A percentile compares a stretch with the other conserved stretches of the same genome.
phyloP scores from a whole-genome alignment of 1,139 yeast genomes.

The Blastobotrys aristatus region DNA sequence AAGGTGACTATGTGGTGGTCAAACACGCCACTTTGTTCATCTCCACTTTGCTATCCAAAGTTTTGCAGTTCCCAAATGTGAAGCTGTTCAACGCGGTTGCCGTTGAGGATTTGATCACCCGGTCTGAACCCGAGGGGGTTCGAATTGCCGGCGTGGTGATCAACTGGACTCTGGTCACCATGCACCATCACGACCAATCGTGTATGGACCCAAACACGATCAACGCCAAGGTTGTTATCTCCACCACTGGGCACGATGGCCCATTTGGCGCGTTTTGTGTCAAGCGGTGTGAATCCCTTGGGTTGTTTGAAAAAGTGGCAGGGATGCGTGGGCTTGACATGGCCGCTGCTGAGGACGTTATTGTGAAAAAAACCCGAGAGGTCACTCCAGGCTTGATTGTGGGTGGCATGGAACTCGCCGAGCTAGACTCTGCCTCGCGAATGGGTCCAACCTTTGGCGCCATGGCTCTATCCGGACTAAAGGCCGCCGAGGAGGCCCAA shows the following conservation, averaged over 20 bases:
- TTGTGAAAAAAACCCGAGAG: constrained; percentile 65
- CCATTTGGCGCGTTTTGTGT: constrained; percentile 83
- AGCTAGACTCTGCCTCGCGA: constrained; percentile 70
- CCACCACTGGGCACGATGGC: constrained; percentile 80
- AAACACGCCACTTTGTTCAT: constrained; percentile 78
- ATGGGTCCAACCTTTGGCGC: constrained; percentile 88
- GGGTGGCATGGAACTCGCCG: constrained; percentile 80
- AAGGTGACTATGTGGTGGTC: constrained; percentile 75
- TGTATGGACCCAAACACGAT: constrained; percentile 86
- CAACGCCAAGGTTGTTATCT: constrained; percentile 63
- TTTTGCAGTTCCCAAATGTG: constrained; percentile 65
- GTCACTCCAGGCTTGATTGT: constrained; percentile 68
- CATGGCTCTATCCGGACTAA: constrained; percentile 71
- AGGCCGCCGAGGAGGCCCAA: constrained; percentile 53
- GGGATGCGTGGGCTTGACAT: constrained; percentile 79
- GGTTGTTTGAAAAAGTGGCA: constrained; percentile 46
- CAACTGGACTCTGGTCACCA: constrained; percentile 74
- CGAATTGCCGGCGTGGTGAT: constrained; percentile 77
- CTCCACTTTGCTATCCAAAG: constrained; percentile 66
- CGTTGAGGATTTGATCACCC: constrained; percentile 74
- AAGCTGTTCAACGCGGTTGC: constrained; percentile 78
- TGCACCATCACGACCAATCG: constrained; percentile 72
- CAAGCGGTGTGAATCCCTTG: constrained; percentile 40
- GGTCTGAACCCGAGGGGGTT: constrained; percentile 51
- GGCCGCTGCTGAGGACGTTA: constrained; percentile 74